Percentiles rank a stretch among this genome's conserved stretches.
Conservation (phyloP, 2,329 filamentous ascomycete species). For the Fusarium sp. region DNA sequence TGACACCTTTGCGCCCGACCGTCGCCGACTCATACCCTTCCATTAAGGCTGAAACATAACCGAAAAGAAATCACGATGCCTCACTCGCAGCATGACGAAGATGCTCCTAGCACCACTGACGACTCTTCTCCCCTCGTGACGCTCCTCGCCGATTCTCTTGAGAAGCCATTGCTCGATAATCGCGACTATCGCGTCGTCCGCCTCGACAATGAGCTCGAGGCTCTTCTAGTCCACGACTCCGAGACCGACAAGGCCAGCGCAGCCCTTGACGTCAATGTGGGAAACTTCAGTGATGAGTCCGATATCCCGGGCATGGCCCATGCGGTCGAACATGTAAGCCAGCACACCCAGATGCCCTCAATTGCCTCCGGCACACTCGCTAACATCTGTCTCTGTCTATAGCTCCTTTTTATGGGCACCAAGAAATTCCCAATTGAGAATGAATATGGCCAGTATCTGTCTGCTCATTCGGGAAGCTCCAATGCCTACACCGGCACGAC, state of each 20-base stretch:
- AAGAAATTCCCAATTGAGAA: constrained; percentile 98
- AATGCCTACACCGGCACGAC: constrained; percentile 96
- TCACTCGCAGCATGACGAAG: constrained; percentile 44
- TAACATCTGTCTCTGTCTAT: constrained; percentile 17
- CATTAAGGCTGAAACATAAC: neutral
- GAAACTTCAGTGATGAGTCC: constrained; percentile 91
- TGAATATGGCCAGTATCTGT: constrained; percentile 93
- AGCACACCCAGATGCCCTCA: constrained; percentile 9
- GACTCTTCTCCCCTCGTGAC: constrained; percentile 47
- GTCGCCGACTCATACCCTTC: neutral
- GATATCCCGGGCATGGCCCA: constrained; percentile 96
- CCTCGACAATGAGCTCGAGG: constrained; percentile 89
- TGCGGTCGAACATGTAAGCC: constrained; percentile 85
- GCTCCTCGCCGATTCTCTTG: constrained; percentile 78
- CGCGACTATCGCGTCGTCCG: constrained; percentile 88
- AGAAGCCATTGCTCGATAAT: constrained; percentile 88
- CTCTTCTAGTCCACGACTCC: constrained; percentile 90
- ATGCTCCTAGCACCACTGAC: constrained; percentile 38
- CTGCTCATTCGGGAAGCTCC: constrained; percentile 88
- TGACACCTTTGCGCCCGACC: neutral
- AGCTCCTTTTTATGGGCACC: constrained; percentile 97
- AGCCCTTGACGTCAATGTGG: constrained; percentile 95
- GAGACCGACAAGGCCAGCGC: constrained; percentile 98
- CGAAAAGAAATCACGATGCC: constrained; percentile 43
- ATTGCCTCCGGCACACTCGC: neutral